Percentiles rank a stretch among this genome's conserved stretches.
phyloP scores from a whole-genome alignment of 2,329 filamentous ascomycete genomes.

The Talaromyces marneffei region DNA sequence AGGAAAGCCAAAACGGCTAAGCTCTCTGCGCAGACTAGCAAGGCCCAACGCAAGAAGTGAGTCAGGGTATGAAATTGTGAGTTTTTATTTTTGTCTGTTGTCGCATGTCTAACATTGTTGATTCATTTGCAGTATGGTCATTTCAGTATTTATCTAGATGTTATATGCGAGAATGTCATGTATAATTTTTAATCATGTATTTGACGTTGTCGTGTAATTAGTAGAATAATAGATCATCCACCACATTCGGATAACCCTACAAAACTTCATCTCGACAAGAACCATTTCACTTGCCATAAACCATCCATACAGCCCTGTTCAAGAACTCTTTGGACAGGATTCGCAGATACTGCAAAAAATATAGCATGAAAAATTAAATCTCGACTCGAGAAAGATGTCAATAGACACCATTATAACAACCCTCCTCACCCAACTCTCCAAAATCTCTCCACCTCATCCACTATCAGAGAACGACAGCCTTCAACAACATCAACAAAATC shows the following conservation, averaged over 20 bases:
- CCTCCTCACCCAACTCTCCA: slow-evolving; percentile 13
- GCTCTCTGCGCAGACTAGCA: not conserved
- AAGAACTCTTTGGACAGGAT: not conserved
- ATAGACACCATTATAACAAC: slow-evolving; percentile 4
- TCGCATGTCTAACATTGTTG: not conserved
- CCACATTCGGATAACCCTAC: not conserved
- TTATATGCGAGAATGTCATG: not conserved
- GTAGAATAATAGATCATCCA: not conserved
- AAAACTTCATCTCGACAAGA: not conserved
- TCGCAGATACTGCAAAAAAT: too few relatives aligned
- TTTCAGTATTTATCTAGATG: not conserved
- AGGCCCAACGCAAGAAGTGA: not conserved
- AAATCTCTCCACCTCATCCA: not conserved
- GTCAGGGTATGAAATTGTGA: too few relatives aligned
- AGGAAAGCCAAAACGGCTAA: not conserved
- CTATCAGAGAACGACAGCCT: not conserved
- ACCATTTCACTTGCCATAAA: not conserved
- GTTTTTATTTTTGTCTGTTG: not conserved
- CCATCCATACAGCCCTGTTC: not conserved
- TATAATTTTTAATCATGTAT: not conserved
- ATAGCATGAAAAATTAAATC: too few relatives aligned
- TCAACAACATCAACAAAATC: slow-evolving; percentile 16
- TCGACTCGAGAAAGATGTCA: not conserved
- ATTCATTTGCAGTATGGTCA: not conserved
- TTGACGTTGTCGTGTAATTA: not conserved